These are phyloP conservation scores for Myxozyma vanderwaltii DNA, from an alignment of 805 yeast species.

Conservation along the genomic window DNA sequence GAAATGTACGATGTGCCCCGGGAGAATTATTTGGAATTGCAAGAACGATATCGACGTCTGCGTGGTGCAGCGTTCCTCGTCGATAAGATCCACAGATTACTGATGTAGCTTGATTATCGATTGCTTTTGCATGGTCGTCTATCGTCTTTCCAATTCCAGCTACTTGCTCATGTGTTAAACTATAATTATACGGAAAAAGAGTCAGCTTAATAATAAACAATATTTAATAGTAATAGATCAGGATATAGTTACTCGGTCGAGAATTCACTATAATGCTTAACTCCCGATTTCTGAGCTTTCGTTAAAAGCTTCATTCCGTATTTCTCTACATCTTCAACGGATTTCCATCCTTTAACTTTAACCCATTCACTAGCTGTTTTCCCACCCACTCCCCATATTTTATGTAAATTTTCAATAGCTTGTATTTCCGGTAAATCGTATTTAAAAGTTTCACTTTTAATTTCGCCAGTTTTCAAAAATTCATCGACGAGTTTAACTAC, in stretches of 20 bases:
- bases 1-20: constrained; percentile 16
- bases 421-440: constrained; percentile 15
- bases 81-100: constrained; percentile 33
- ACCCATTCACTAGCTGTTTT: constrained; percentile 30
- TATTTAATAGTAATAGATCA: too few relatives aligned
- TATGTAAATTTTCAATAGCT: constrained; percentile 17
- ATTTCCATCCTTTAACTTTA: constrained; percentile 25
- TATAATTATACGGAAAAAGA: too few relatives aligned
- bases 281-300: constrained; percentile 26
- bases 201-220: neutral
- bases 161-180: constrained; percentile 26
- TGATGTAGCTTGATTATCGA: constrained; percentile 7
- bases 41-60: constrained; percentile 32
- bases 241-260: constrained; percentile 7
- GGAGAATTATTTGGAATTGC: constrained; percentile 12
- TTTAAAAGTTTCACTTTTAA: constrained; percentile 25
- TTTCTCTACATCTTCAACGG: constrained; percentile 23
- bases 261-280: constrained; percentile 32
- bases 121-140: constrained; percentile 5
- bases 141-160: constrained; percentile 16
- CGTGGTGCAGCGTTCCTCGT: constrained; percentile 18
- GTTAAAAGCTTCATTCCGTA: constrained; percentile 22
- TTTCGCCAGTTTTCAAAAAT: constrained; percentile 26
- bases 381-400: constrained; percentile 35
- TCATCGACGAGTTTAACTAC: constrained; percentile 24